These are phyloP conservation scores for Ceratocystis variospora DNA, from an alignment of 2,329 filamentous ascomycete species.

Conservation along the genomic window DNA sequence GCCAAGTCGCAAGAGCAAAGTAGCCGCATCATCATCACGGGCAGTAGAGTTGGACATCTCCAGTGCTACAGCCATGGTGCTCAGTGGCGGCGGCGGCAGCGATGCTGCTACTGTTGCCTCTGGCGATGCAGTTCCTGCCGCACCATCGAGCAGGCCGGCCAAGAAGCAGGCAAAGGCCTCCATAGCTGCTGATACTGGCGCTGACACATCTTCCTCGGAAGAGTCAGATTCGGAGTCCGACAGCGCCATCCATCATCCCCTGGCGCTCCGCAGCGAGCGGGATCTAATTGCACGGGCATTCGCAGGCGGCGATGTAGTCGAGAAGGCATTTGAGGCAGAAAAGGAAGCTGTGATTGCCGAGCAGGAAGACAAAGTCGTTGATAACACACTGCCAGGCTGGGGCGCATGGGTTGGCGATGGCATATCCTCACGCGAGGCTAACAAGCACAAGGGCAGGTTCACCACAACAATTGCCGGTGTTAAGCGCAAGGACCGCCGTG, in stretches of 20 bases:
- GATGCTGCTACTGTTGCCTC: neutral
- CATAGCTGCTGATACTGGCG: neutral
- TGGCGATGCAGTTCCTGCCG: neutral
- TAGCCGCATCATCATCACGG: constrained; percentile 8
- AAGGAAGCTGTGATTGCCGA: constrained; percentile 58
- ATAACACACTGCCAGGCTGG: constrained; percentile 86
- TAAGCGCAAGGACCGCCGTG: constrained; percentile 62
- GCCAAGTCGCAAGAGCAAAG: constrained; percentile 24
- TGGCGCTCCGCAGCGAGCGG: constrained; percentile 42
- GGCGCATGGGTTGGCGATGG: constrained; percentile 82
- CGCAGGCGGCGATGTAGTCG: constrained; percentile 74
- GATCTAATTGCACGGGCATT: constrained; percentile 72
- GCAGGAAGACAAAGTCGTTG: constrained; percentile 70
- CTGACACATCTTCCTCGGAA: constrained; percentile 15
- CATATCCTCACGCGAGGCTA: constrained; percentile 55
- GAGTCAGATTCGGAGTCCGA: constrained; percentile 19
- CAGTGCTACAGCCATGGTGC: constrained; percentile 14
- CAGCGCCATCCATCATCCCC: constrained; percentile 31
- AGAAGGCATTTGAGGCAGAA: constrained; percentile 65
- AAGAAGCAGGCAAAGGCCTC: neutral
- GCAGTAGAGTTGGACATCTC: constrained; percentile 15
- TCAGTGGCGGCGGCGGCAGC: neutral
- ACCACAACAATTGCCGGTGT: constrained; percentile 58
- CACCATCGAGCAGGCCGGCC: neutral
- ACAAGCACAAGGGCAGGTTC: constrained; percentile 47